Percentiles rank a stretch among this genome's conserved stretches.
Evolutionary conservation across 139 green algal genomes (phyloP).

Genomic region (Closterium sp.): DNA sequence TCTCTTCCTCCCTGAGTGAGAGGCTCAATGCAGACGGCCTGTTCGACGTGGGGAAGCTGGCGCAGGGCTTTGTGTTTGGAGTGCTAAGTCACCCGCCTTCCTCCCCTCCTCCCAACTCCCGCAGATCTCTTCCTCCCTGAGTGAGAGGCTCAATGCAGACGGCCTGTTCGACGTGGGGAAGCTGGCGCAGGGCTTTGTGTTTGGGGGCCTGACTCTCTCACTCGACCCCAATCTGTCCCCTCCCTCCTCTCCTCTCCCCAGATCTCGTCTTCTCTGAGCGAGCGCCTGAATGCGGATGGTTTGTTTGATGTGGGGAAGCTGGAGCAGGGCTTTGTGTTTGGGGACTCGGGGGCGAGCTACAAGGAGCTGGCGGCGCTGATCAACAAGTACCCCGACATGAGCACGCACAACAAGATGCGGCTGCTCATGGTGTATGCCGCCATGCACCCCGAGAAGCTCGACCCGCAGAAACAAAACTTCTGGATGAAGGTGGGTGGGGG

Average conservation of each 20-base stretch:
- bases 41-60: conserved; percentile 79
- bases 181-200: conserved; percentile 94
- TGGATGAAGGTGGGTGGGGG: conserved; percentile 72
- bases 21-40: conserved; percentile 65
- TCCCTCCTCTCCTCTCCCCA: conserved; percentile 33
- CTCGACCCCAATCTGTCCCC: too few species aligned
- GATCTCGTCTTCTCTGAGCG: conserved; percentile 73
- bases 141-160: conserved; percentile 60
- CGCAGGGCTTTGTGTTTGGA: conserved; percentile 96
- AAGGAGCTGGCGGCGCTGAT: conserved; percentile 75
- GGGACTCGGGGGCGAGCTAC: conserved; percentile 78
- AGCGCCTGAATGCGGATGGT: conserved; percentile 57
- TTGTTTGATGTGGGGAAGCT: conserved; percentile 82
- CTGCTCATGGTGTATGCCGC: conserved; percentile 90
- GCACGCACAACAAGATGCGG: conserved; percentile 72
- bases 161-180: conserved; percentile 76
- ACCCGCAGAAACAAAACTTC: conserved; percentile 66
- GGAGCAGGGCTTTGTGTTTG: conserved; percentile 95
- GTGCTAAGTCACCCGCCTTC: too few species aligned
- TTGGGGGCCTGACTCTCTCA: too few species aligned
- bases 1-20: conserved; percentile 71
- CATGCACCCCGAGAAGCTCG: conserved; percentile 93
- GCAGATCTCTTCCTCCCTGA: too few species aligned
- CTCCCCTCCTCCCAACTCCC: neutral
- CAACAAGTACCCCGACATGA: conserved; percentile 28